These are phyloP conservation scores for Fusarium sp. DNA, from an alignment of 2,329 filamentous ascomycete species.

Conservation along the genomic window DNA sequence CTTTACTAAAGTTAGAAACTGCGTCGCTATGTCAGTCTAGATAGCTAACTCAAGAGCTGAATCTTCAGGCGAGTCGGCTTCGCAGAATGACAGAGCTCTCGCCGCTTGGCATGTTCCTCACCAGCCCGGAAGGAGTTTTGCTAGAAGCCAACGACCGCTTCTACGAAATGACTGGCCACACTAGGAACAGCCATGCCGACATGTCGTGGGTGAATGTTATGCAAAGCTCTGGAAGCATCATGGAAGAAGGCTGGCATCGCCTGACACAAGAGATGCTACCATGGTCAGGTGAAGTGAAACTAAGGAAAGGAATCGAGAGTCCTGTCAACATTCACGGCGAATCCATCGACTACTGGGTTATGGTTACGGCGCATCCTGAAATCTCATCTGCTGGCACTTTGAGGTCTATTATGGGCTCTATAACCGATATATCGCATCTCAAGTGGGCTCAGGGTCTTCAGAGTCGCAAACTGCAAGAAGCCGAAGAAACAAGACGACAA, in stretches of 20 bases:
- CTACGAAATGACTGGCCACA: conserved; percentile 59
- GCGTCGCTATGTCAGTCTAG: no score
- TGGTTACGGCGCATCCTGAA: conserved; percentile 53
- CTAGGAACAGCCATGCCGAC: conserved; percentile 51
- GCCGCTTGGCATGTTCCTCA: conserved; percentile 53
- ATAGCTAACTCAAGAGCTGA: conserved; percentile 50
- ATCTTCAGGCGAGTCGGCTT: conserved; percentile 51
- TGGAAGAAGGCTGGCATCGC: conserved; percentile 53
- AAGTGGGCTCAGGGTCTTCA: conserved; percentile 57
- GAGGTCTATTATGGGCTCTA: conserved; percentile 54
- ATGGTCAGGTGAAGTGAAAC: conserved; percentile 56
- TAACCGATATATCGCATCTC: conserved; percentile 58
- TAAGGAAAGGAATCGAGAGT: conserved; percentile 47
- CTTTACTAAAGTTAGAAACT: no score
- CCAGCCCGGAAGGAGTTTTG: conserved; percentile 54
- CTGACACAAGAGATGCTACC: conserved; percentile 50
- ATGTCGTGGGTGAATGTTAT: conserved; percentile 57
- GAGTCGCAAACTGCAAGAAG: conserved; percentile 50
- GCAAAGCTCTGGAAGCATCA: conserved; percentile 47
- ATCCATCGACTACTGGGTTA: conserved; percentile 57
- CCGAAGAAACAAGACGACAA: conserved; percentile 56
- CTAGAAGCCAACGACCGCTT: conserved; percentile 59
- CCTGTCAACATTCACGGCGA: conserved; percentile 44
- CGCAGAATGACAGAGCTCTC: conserved; percentile 53
- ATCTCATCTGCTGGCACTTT: conserved; percentile 49